Percentiles rank a stretch among this genome's conserved stretches.
These are phyloP conservation scores for Avena atlantica DNA, from an alignment of 176 grass and related monocot species.

Conservation along the genomic window DNA sequence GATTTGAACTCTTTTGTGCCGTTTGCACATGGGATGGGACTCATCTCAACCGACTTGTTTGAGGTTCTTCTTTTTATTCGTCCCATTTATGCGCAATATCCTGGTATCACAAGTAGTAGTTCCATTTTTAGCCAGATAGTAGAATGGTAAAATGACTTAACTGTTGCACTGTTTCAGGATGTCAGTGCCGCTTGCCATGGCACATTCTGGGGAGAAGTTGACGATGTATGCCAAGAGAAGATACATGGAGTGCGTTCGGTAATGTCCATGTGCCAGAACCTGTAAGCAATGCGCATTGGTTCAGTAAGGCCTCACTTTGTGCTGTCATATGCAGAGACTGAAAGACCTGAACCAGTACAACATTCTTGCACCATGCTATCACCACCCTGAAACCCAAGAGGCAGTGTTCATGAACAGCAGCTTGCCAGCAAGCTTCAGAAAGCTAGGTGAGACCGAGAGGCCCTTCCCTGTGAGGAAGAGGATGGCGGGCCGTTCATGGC, in stretches of 20 bases:
- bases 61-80: conserved; percentile 51
- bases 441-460: conserved; percentile 76
- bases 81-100: neutral
- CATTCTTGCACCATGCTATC: conserved; percentile 73
- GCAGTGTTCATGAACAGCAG: conserved; percentile 49
- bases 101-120: neutral
- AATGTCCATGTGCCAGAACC: conserved; percentile 18
- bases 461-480: conserved; percentile 78
- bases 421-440: conserved; percentile 83
- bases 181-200: conserved; percentile 61
- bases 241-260: conserved; percentile 68
- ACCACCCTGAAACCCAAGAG: conserved; percentile 59
- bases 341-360: conserved; percentile 66
- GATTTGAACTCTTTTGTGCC: conserved; percentile 89
- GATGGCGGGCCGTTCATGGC: conserved; percentile 91
- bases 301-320: conserved; percentile 7
- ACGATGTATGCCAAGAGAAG: conserved; percentile 52
- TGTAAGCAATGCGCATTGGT: neutral
- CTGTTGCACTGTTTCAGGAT: conserved; percentile 57
- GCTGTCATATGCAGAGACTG: conserved; percentile 55
- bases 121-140: neutral
- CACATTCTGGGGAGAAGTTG: conserved; percentile 58
- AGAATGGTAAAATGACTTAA: neutral
- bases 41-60: conserved; percentile 76
- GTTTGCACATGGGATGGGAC: conserved; percentile 89